Base-by-base conservation (phyloP, 1,284 basidiomycete species). In the Apiotrichum porosum region DNA sequence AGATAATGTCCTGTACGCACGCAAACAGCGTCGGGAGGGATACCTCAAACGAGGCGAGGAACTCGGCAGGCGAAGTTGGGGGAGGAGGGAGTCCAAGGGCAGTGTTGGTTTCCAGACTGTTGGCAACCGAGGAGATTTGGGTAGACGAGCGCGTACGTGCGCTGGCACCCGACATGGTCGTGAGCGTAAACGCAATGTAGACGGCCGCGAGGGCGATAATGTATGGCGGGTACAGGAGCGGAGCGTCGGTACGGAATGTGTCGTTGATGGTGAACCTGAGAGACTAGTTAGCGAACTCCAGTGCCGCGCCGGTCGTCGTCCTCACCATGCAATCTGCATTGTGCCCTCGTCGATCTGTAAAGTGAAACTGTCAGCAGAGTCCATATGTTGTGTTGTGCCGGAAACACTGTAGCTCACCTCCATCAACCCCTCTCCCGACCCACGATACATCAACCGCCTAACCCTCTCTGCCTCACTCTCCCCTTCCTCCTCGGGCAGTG, bases 261-360 rank as follows among this genome's bases (percentile, higher is more conserved):
- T 98, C 95, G 75, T 97, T 98, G 64, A 97, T 84, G 57, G 97
- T 82, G 68, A 93, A 91, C 89, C 91, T 93, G 39, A n/a, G n/a
- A n/a, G n/a, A n/a, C n/a, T n/a, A 12, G 40, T 37, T 12, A 41
- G 47, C 23, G 12, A 2, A 33, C 21, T 6, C 21, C 3, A 15
- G 6, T 2, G 12, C 26, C 28, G 3, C 21, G 18, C 9, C 4
- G 2, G 40, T 31, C 10, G 3, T 9, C 17, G 12, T 1, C 60
- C 74, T 60, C 56, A 79, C 78, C 77, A 77, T 23, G 66, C 73
- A 62, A 77, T 74, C 55, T 78, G 75, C 45, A 78, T 55, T 2
- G 75, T 71, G 12, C 69, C 66, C 49, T 77, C 73, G 39, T 77
- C 75, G 31, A 78, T 65, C 56, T 28, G 26, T 6, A 28, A 12